Evolutionary conservation across 495 filamentous ascomycete species (phyloP).

Genomic region (Xylaria palmicola): DNA sequence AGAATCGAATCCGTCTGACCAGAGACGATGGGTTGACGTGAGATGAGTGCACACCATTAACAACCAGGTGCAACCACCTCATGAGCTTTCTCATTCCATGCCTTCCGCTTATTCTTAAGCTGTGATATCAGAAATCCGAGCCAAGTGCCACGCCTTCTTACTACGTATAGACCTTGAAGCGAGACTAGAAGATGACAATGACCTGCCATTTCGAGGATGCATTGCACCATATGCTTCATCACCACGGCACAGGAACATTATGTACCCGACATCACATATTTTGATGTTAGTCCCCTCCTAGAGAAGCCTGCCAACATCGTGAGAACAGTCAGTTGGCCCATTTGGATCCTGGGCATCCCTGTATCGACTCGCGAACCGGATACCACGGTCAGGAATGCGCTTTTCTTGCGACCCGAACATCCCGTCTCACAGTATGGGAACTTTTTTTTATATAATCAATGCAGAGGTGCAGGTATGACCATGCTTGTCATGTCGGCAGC

Average conservation of each 20-base stretch:
- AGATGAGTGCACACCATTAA: not conserved
- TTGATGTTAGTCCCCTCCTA: not conserved
- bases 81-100: not conserved
- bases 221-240: not conserved
- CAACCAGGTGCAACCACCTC: not conserved
- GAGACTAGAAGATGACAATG: not conserved
- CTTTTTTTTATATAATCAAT: not conserved
- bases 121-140: not conserved
- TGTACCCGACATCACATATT: not conserved
- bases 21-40: not conserved
- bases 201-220: conserved; percentile 1
- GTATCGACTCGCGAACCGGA: too few relatives aligned
- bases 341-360: too few relatives aligned
- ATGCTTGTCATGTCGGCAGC: not conserved
- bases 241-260: not conserved
- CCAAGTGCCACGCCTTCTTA: not conserved
- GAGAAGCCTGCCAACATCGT: not conserved
- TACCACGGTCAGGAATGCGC: too few relatives aligned
- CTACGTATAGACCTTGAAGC: not conserved
- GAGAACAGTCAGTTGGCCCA: not conserved
- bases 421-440: not conserved
- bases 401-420: too few relatives aligned
- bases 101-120: not conserved
- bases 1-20: not conserved
- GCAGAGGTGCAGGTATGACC: not conserved